Conservation (phyloP, 179 eudicot genomes). For the Vitellaria paradoxa region DNA sequence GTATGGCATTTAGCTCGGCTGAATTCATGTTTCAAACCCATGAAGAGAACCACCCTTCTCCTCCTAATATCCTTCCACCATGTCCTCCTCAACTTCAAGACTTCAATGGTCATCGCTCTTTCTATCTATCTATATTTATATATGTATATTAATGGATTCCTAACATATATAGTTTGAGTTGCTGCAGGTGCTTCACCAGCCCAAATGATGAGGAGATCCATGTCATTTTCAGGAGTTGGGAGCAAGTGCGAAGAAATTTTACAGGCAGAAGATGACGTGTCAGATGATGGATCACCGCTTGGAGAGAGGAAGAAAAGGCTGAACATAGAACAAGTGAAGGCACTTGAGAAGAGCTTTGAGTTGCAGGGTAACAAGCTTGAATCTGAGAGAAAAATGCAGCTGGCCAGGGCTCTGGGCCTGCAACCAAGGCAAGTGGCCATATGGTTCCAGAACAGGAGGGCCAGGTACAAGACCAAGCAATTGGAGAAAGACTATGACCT, state of each 20-base stretch:
- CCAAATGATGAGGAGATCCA: constrained; percentile 13
- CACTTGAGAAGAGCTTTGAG: constrained; percentile 75
- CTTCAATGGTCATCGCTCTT: constrained; percentile 8
- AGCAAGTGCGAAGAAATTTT: constrained; percentile 8
- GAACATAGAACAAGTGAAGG: constrained; percentile 73
- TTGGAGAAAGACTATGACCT: constrained; percentile 68
- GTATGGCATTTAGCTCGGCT: constrained; percentile 16
- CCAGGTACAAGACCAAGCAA: constrained; percentile 86
- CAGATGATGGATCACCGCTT: constrained; percentile 68
- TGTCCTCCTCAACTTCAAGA: not conserved
- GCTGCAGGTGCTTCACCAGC: constrained; percentile 1
- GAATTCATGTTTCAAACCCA: constrained; percentile 14
- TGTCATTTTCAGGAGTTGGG: constrained; percentile 10
- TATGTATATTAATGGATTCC: not conserved
- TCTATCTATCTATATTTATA: not conserved
- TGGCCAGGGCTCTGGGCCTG: constrained; percentile 71
- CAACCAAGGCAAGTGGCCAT: constrained; percentile 85
- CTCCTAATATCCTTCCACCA: constrained; percentile 1
- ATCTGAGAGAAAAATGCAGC: constrained; percentile 68
- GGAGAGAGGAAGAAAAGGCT: constrained; percentile 81
- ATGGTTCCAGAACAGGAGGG: constrained; percentile 88
- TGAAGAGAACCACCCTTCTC: not conserved
- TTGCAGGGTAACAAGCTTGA: constrained; percentile 60
- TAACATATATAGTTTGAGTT: not conserved
- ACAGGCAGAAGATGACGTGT: constrained; percentile 13